A percentile compares a stretch with the other conserved stretches of the same genome.
phyloP scores from a whole-genome alignment of 2,329 filamentous ascomycete genomes.

The Macrophomina phaseolina region DNA sequence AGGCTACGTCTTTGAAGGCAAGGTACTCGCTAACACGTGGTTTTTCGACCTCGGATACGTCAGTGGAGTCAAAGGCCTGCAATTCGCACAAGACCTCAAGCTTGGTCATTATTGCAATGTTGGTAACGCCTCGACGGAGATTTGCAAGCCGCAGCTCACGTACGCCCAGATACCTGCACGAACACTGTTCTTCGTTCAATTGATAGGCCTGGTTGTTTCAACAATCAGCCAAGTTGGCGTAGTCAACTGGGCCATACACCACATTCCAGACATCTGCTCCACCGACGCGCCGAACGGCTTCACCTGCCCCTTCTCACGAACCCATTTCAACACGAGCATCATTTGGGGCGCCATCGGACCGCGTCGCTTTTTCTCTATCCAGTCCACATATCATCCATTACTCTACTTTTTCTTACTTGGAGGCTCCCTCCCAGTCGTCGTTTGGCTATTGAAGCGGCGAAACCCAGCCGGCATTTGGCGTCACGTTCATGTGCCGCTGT shows the following conservation, averaged over 20 bases:
- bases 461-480: conserved; percentile 58
- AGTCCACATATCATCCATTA: conserved; percentile 65
- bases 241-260: conserved; percentile 34
- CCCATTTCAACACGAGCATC: conserved; percentile 1
- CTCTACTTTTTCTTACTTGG: conserved; percentile 66
- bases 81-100: conserved; percentile 23
- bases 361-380: conserved; percentile 65
- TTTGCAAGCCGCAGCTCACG: neutral
- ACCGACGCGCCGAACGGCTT: neutral
- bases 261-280: conserved; percentile 52
- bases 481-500: conserved; percentile 65
- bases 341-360: conserved; percentile 54
- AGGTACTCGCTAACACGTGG: conserved; percentile 23
- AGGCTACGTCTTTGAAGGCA: conserved; percentile 15
- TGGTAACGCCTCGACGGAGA: neutral
- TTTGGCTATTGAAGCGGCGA: conserved; percentile 57
- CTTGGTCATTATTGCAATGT: conserved; percentile 20
- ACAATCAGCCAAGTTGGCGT: conserved; percentile 44
- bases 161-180: neutral
- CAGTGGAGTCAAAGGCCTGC: conserved; percentile 7
- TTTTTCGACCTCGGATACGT: conserved; percentile 26
- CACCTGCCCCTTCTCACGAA: conserved; percentile 1
- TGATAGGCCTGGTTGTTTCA: neutral
- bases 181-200: neutral
- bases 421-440: conserved; percentile 57